Percentiles rank a stretch among this genome's conserved stretches.
Conservation (phyloP, 2,329 filamentous ascomycete genomes). For the Cytospora piceicola region DNA sequence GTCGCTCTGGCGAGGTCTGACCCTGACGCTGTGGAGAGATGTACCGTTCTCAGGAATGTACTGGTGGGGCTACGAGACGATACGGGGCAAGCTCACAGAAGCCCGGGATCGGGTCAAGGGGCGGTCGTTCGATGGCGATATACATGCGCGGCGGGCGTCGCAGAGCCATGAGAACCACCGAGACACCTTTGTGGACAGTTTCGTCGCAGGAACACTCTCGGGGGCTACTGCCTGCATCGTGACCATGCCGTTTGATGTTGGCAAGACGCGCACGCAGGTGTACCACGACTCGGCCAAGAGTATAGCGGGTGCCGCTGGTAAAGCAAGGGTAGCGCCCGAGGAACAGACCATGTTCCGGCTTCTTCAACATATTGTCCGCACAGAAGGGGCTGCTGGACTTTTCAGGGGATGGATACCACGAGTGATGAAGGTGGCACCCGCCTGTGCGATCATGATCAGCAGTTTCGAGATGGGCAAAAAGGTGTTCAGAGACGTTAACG, state of each 20-base stretch:
- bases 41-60: constrained; percentile 97
- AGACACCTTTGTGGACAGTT: constrained; percentile 85
- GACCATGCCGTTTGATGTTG: constrained; percentile 95
- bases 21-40: constrained; percentile 91
- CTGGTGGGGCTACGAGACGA: constrained; percentile 95
- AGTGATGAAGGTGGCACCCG: constrained; percentile 91
- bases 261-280: constrained; percentile 93
- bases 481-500: constrained; percentile 77
- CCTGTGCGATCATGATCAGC: constrained; percentile 99
- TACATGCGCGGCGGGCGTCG: constrained; percentile 54
- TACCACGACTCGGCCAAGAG: constrained; percentile 59
- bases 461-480: constrained; percentile 96
- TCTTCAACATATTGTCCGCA: constrained; percentile 87
- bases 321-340: constrained; percentile 62
- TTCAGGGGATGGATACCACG: constrained; percentile 92
- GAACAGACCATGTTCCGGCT: constrained; percentile 78
- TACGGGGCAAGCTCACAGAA: constrained; percentile 73
- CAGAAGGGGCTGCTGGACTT: constrained; percentile 78
- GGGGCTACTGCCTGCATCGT: constrained; percentile 84
- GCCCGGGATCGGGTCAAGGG: constrained; percentile 60
- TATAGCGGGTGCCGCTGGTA: constrained; percentile 41
- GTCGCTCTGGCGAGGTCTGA: constrained; percentile 88
- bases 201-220: constrained; percentile 80
- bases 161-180: constrained; percentile 71
- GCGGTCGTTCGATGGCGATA: constrained; percentile 44